Evolutionary conservation across 1,139 yeast genomes (phyloP).

Genomic region (Sporopachydermia cereana): DNA sequence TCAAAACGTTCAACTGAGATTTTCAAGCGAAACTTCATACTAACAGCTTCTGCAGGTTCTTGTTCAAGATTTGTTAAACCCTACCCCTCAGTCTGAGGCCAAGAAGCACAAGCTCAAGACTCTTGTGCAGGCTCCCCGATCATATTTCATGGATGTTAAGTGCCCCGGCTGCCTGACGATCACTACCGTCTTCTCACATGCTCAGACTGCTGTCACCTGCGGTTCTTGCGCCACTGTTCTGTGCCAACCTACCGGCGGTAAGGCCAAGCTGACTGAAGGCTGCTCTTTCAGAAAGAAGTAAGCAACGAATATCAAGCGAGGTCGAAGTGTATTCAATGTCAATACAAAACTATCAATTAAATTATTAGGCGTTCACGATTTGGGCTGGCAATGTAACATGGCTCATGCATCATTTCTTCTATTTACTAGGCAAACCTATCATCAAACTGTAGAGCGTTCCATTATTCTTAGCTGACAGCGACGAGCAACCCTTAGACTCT

Average conservation of each 20-base stretch:
- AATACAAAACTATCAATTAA: constrained; percentile 6
- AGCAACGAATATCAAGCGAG: constrained; percentile 15
- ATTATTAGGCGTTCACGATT: too few relatives aligned
- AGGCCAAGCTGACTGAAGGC: constrained; percentile 98
- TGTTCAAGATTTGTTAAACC: constrained; percentile 97
- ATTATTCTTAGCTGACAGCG: too few relatives aligned
- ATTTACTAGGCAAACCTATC: too few relatives aligned
- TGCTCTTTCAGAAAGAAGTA: constrained; percentile 99
- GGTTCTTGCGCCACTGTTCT: constrained; percentile 97
- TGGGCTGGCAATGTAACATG: too few relatives aligned
- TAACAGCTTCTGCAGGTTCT: constrained; percentile 57
- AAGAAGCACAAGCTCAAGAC: constrained; percentile 96
- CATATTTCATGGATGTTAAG: constrained; percentile 98
- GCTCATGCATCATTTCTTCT: too few relatives aligned
- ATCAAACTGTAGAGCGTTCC: too few relatives aligned
- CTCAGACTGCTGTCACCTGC: constrained; percentile 99
- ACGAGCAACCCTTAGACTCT: too few relatives aligned
- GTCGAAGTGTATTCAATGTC: constrained; percentile 1
- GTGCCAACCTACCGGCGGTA: constrained; percentile 99
- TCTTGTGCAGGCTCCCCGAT: constrained; percentile 96
- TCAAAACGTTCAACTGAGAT: too few relatives aligned
- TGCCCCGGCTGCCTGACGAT: constrained; percentile 99
- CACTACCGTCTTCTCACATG: constrained; percentile 99
- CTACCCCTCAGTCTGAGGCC: constrained; percentile 92
- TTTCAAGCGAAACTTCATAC: too few relatives aligned